Base-by-base conservation (phyloP, 768 basidiomycete genomes). In the Rhodosporidiobolus sp. region DNA sequence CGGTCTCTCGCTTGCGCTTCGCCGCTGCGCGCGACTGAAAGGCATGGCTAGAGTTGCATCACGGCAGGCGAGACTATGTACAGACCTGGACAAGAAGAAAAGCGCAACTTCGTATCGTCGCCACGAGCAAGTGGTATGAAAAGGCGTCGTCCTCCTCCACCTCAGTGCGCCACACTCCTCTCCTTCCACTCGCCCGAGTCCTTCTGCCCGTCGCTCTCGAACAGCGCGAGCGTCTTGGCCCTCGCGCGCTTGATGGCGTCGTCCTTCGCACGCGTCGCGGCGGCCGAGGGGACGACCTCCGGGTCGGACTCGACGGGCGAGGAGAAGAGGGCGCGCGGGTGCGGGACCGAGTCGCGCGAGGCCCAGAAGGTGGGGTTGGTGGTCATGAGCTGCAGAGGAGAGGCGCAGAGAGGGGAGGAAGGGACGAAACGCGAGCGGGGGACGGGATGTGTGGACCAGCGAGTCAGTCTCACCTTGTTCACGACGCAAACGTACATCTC, bases 201-300 rank as follows among this genome's bases (percentile, higher is more conserved):
- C 48, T 58, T 57, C 38, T 32, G 43, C 22, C 52, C 56, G 24
- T 59, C 43, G 32, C 63, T 43, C 22, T 67, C 63, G 22, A 63
- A 68, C 62, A 48, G 20, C 9, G 61, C 54, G 62, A 90, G 89
- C 0, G 90, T 90, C 83, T 92, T 88, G 79, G 89, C 90, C 84
- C 91, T 90, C 14, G 91, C 92, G 75, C 90, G 90, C 77, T 85
- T 85, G 50, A 94, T 90, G 81, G 67, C 67, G 20, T 92, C 92
- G 43, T 86, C 85, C 78, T 92, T 90, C 6, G 91, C 87, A 43
- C 92, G 85, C 69, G 43, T 26, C 2, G 60, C 60, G 16, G 54
- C 20, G 5, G 46, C 60, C 17, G 22, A 26, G 20, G 38, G 56
- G 56, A 8, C 14, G 48, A 34, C 10, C 2, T 26, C 3, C 61